Base-by-base conservation (phyloP, 768 basidiomycete genomes). In the Clathrus columnatus region DNA sequence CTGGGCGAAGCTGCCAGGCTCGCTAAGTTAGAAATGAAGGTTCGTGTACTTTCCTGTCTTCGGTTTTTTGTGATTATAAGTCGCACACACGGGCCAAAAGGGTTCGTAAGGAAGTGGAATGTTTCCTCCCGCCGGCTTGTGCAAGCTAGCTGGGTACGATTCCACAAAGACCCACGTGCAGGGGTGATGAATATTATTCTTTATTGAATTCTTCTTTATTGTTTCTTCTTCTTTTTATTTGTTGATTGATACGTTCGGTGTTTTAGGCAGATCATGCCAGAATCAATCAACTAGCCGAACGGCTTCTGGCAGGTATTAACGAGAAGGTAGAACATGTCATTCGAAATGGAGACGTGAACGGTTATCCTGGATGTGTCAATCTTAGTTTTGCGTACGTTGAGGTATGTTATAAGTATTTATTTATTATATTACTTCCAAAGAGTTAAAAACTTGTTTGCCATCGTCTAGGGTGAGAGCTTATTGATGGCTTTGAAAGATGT, bases 401-500 rank as follows among this genome's bases (percentile, higher is more conserved):
- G 61, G 58, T 59, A 44, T 7, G 27, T 50, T 32, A 6, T 16
- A 23, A 11, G 20, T 23, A 18, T 18, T 23, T 26, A n/a, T 41
- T n/a, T 4, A 20, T 20, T 14, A 18, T 16, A 11, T 32, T n/a
- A n/a, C n/a, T n/a, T n/a, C n/a, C n/a, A n/a, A n/a, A n/a, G n/a
- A n/a, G n/a, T n/a, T n/a, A n/a, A n/a, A 23, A 23, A 27, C 17
- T 28, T 32, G 20, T 46, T 24, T 29, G n/a, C n/a, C n/a, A n/a
- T n/a, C 20, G n/a, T n/a, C 4, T 28, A 59, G 68, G 95, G 95
- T 21, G 95, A 98, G 71, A 92, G 89, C 68, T 77, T 99, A 60
- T 70, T 99, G 58, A 99, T 99, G 96, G 94, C 95, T 10, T 70
- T 99, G 62, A 99, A 99, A 91, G 91, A 98, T 64, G 88, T 98